These are phyloP conservation scores for Alternaria sp. DNA, from an alignment of 2,329 filamentous ascomycete genomes.

Conservation along the genomic window DNA sequence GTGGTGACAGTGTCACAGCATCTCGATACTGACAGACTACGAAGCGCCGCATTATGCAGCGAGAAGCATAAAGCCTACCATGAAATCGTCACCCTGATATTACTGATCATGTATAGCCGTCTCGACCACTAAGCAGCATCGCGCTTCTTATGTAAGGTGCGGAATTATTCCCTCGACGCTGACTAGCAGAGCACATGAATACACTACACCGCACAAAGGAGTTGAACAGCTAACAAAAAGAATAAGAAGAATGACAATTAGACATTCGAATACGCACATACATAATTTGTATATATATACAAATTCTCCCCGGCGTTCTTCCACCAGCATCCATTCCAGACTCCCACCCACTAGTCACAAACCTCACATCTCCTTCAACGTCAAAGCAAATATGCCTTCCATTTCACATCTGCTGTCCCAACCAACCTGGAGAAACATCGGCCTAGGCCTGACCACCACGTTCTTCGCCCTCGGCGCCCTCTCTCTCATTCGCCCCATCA, in stretches of 20 bases:
- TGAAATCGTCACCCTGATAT: neutral
- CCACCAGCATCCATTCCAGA: neutral
- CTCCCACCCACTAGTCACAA: too few relatives aligned
- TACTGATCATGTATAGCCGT: neutral
- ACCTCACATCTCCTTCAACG: neutral
- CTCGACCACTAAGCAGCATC: neutral
- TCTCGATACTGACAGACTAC: neutral
- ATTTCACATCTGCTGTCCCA: neutral
- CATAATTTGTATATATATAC: too few relatives aligned
- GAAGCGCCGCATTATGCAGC: neutral
- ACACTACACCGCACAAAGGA: neutral
- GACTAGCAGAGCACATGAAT: neutral
- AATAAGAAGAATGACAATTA: too few relatives aligned
- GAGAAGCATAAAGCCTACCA: neutral
- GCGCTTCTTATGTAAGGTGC: neutral
- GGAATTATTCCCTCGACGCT: neutral
- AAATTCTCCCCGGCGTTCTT: neutral
- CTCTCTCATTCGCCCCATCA: neutral
- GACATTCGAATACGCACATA: neutral
- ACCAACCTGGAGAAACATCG: slow-evolving; percentile 11
- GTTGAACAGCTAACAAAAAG: too few relatives aligned
- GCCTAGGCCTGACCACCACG: slow-evolving; percentile 14
- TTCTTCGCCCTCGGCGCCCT: slow-evolving; percentile 10
- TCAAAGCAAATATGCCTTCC: neutral
- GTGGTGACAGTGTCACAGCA: neutral